Evolutionary conservation across 2,329 filamentous ascomycete genomes (phyloP).

Genomic region (Aulographum hederae): DNA sequence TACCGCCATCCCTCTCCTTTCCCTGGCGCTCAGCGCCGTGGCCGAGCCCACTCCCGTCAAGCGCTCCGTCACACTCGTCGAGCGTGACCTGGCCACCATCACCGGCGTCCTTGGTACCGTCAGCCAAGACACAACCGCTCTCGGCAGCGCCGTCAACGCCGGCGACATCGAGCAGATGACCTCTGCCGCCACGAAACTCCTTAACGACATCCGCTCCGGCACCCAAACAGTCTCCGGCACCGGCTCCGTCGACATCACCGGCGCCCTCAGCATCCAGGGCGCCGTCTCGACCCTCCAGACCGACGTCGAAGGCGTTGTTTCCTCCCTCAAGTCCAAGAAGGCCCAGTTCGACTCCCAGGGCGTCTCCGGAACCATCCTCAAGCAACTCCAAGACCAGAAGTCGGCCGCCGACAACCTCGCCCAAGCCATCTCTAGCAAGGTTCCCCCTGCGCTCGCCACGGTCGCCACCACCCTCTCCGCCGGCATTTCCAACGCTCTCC

Average conservation of each 20-base stretch:
- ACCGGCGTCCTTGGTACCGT: slow-evolving; percentile 4
- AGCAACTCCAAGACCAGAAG: slow-evolving; percentile 11
- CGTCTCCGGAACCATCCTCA: slow-evolving; percentile 8
- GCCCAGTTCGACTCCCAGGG: slow-evolving; percentile 10
- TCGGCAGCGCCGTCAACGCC: slow-evolving; percentile 10
- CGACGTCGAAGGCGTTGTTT: slow-evolving; percentile 10
- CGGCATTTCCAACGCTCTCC: slow-evolving; percentile 15
- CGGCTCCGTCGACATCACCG: slow-evolving; percentile 9
- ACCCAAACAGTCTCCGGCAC: slow-evolving; percentile 10
- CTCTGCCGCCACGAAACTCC: slow-evolving; percentile 10
- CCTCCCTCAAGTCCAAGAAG: slow-evolving; percentile 12
- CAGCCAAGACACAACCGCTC: slow-evolving; percentile 5
- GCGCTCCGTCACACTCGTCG: not conserved
- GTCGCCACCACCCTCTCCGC: slow-evolving; percentile 11
- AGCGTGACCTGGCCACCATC: slow-evolving; percentile 2
- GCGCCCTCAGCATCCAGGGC: slow-evolving; percentile 12
- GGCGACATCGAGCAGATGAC: slow-evolving; percentile 8
- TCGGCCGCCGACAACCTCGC: slow-evolving; percentile 11
- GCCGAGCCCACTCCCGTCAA: not conserved
- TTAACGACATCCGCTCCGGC: slow-evolving; percentile 12
- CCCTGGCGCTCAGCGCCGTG: not conserved
- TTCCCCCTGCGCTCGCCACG: slow-evolving; percentile 9
- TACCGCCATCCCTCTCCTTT: no score
- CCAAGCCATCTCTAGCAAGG: slow-evolving; percentile 14
- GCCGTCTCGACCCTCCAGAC: slow-evolving; percentile 12